A percentile compares a stretch with the other conserved stretches of the same genome.
Conservation (phyloP, 2,329 filamentous ascomycete genomes). For the Leptographium wingfieldii region DNA sequence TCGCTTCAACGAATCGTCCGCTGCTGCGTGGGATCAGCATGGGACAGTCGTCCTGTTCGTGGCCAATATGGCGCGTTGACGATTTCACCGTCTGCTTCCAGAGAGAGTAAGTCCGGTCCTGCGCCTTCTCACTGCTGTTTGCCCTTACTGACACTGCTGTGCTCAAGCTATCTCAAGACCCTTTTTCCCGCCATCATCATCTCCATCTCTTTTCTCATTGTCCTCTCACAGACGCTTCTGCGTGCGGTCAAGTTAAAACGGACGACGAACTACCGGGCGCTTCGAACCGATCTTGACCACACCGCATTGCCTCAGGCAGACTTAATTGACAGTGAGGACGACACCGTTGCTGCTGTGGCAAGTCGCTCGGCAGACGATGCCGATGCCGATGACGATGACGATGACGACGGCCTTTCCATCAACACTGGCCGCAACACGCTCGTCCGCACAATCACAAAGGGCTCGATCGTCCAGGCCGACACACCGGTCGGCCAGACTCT, state of each 20-base stretch:
- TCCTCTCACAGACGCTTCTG: constrained; percentile 45
- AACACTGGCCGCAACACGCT: constrained; percentile 43
- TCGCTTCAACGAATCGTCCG: background rate
- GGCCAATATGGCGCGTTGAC: constrained; percentile 50
- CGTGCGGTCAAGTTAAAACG: constrained; percentile 40
- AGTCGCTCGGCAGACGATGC: constrained; percentile 39
- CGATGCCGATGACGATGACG: constrained; percentile 22
- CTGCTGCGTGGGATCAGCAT: constrained; percentile 19
- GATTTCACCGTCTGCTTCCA: constrained; percentile 53
- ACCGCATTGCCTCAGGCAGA: constrained; percentile 36
- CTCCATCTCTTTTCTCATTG: constrained; percentile 54
- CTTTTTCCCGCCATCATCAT: constrained; percentile 65
- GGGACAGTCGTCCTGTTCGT: constrained; percentile 41
- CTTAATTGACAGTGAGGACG: constrained; percentile 32
- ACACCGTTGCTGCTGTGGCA: constrained; percentile 35
- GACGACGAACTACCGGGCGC: constrained; percentile 6
- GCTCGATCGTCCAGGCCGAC: constrained; percentile 58
- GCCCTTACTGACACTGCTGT: background rate
- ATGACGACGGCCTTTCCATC: constrained; percentile 48
- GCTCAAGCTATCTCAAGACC: constrained; percentile 60
- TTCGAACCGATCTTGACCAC: constrained; percentile 19
- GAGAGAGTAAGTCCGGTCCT: constrained; percentile 45
- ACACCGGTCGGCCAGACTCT: constrained; percentile 61
- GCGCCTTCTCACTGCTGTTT: constrained; percentile 1
- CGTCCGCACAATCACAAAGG: constrained; percentile 47